Evolutionary conservation across 148 eudicot species (phyloP).

Genomic region (Vaccinium vitisidaea): DNA sequence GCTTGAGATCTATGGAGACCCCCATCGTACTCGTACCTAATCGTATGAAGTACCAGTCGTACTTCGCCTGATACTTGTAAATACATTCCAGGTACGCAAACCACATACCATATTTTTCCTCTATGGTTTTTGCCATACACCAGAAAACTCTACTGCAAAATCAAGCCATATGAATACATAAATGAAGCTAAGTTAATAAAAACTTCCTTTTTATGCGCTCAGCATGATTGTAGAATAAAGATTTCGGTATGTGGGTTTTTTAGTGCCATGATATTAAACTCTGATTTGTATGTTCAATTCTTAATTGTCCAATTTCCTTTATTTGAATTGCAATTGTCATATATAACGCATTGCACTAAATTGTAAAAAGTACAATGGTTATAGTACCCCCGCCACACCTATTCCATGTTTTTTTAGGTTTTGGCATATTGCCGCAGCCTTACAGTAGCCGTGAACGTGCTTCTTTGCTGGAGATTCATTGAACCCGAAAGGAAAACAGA

Average conservation of each 20-base stretch:
- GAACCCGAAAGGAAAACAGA: not conserved
- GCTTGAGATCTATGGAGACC: not conserved
- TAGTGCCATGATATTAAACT: too few relatives aligned
- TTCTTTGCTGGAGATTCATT: not conserved
- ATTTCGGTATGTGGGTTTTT: not conserved
- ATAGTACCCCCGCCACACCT: not conserved
- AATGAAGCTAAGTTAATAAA: not conserved
- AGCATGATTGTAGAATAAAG: not conserved
- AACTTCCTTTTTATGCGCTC: not conserved
- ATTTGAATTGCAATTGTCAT: not conserved
- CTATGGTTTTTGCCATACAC: not conserved
- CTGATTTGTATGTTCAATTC: not conserved
- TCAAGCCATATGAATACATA: not conserved
- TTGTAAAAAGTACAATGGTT: not conserved
- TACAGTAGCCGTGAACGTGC: not conserved
- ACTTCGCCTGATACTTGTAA: not conserved
- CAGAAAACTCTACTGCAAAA: not conserved
- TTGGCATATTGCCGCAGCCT: not conserved
- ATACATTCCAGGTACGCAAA: not conserved
- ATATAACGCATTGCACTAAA: not conserved
- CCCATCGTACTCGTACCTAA: not conserved
- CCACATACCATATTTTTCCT: not conserved
- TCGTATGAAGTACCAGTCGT: not conserved
- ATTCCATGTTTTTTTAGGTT: not conserved
- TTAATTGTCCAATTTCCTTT: not conserved